Evolutionary conservation across 495 filamentous ascomycete genomes (phyloP).

Genomic region (Acidomyces sp.): DNA sequence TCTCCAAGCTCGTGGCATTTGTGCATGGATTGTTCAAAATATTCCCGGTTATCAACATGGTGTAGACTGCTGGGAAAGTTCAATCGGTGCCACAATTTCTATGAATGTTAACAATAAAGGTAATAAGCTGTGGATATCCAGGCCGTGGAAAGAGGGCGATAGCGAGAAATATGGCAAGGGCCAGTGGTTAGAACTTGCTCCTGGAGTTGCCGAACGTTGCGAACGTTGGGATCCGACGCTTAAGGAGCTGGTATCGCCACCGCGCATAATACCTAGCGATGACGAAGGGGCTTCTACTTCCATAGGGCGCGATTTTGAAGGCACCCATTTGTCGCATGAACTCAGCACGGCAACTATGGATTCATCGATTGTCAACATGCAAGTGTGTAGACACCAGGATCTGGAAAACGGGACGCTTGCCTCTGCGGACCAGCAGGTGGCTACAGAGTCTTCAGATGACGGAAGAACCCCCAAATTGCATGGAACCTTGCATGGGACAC

Average conservation of each 20-base stretch:
- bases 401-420: too few relatives aligned
- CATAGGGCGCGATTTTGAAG: too few relatives aligned
- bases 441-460: too few relatives aligned
- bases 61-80: slow-evolving; percentile 7
- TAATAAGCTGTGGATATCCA: neutral
- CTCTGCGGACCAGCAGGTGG: too few relatives aligned
- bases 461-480: too few relatives aligned
- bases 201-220: neutral
- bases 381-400: too few relatives aligned
- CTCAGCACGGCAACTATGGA: too few relatives aligned
- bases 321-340: too few relatives aligned
- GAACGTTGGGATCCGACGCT: slow-evolving; percentile 15
- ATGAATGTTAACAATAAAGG: neutral
- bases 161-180: neutral
- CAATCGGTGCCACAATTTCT: slow-evolving; percentile 6
- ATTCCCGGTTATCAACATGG: slow-evolving; percentile 9
- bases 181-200: neutral
- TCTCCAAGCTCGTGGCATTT: slow-evolving; percentile 3
- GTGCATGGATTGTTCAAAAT: slow-evolving; percentile 19
- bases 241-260: slow-evolving; percentile 9
- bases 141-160: neutral
- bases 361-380: too few relatives aligned
- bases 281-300: neutral
- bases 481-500: too few relatives aligned
- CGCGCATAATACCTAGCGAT: neutral